Evolutionary conservation across 2,329 filamentous ascomycete genomes (phyloP).

Genomic region (Fusarium sambucinum): DNA sequence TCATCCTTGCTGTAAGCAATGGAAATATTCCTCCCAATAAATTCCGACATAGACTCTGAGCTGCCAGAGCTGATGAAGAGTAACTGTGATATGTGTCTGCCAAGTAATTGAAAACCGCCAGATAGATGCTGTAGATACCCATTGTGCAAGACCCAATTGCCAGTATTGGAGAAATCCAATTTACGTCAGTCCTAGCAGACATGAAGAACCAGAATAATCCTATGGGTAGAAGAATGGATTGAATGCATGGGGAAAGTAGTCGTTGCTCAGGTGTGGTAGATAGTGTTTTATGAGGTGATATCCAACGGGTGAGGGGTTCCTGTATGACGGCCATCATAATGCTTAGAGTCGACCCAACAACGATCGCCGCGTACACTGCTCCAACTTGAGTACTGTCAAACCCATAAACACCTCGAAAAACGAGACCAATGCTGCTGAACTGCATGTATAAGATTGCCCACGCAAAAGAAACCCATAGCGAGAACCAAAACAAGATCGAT

Average conservation of each 20-base stretch:
- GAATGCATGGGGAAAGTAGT: slow-evolving; percentile 72
- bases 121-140: slow-evolving; percentile 76
- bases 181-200: slow-evolving; percentile 64
- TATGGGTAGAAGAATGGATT: slow-evolving; percentile 71
- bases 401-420: slow-evolving; percentile 71
- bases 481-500: slow-evolving; percentile 74
- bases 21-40: slow-evolving; percentile 85
- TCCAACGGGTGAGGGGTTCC: slow-evolving; percentile 66
- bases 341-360: slow-evolving; percentile 59
- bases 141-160: slow-evolving; percentile 73
- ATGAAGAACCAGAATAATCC: slow-evolving; percentile 79
- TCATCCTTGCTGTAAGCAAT: slow-evolving; percentile 81
- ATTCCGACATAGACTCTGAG: slow-evolving; percentile 90
- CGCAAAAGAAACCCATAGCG: slow-evolving; percentile 76
- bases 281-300: slow-evolving; percentile 51
- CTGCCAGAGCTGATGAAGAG: slow-evolving; percentile 86
- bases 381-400: slow-evolving; percentile 72
- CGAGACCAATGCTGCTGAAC: slow-evolving; percentile 68
- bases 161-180: slow-evolving; percentile 74
- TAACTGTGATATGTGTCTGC: slow-evolving; percentile 91
- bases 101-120: slow-evolving; percentile 88
- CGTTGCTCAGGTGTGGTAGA: slow-evolving; percentile 66
- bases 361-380: slow-evolving; percentile 68
- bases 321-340: slow-evolving; percentile 67
- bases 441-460: slow-evolving; percentile 78